Percentiles rank a stretch among this genome's conserved stretches.
These are phyloP conservation scores for Pseudocercospora cruenta DNA, from an alignment of 2,329 filamentous ascomycete genomes.

Conservation along the genomic window DNA sequence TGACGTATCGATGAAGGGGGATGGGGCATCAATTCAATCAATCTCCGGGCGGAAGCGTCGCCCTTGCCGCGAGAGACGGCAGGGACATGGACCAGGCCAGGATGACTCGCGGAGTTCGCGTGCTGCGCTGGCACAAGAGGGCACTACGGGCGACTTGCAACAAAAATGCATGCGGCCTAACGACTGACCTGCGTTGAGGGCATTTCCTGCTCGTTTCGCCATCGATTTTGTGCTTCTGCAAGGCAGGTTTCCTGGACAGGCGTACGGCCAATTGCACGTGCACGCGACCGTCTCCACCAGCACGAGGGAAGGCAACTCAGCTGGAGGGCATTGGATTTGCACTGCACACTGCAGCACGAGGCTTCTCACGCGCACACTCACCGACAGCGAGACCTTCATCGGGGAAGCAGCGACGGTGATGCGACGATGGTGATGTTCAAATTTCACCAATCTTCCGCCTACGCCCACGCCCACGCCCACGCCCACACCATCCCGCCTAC, in stretches of 20 bases:
- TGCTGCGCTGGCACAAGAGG: constrained; percentile 7
- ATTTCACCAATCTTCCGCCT: neutral
- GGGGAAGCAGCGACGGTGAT: constrained; percentile 5
- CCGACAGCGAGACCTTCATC: neutral
- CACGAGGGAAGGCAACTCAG: neutral
- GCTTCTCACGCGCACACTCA: neutral
- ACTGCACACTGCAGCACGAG: neutral
- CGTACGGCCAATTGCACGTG: constrained; percentile 4
- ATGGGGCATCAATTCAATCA: constrained; percentile 2
- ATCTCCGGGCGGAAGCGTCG: constrained; percentile 8
- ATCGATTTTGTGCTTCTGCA: constrained; percentile 1
- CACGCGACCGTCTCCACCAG: neutral
- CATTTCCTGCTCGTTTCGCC: neutral
- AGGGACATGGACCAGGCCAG: constrained; percentile 8
- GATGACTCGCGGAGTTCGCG: constrained; percentile 8
- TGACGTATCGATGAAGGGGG: neutral
- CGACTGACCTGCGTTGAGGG: neutral
- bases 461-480: too few species aligned
- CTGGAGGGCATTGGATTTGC: neutral
- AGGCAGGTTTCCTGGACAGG: constrained; percentile 2
- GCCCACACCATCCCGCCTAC: neutral
- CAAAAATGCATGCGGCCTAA: neutral
- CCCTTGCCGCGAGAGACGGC: constrained; percentile 8
- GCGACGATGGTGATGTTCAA: neutral
- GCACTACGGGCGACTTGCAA: neutral